These are phyloP conservation scores for Pyrenopolyporus hunteri DNA, from an alignment of 495 filamentous ascomycete genomes.

Conservation along the genomic window DNA sequence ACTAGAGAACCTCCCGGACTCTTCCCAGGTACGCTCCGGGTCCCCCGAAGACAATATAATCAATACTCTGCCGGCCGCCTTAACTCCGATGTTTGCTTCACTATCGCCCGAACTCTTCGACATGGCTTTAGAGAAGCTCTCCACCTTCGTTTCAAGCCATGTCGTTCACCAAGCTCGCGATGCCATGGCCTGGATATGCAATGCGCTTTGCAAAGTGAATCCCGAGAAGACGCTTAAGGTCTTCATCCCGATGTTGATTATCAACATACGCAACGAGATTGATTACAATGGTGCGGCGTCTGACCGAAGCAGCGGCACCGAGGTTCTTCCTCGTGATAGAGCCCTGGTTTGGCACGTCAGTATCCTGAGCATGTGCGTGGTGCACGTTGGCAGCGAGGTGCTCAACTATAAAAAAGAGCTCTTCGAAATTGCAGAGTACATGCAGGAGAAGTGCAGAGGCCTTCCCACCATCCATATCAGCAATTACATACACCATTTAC, in stretches of 20 bases:
- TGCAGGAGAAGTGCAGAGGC: constrained; percentile 93
- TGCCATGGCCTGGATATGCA: constrained; percentile 99
- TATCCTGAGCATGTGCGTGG: constrained; percentile 97
- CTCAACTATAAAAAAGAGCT: constrained; percentile 86
- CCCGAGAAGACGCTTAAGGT: constrained; percentile 89
- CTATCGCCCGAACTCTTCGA: constrained; percentile 95
- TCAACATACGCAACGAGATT: constrained; percentile 94
- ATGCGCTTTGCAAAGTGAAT: constrained; percentile 90
- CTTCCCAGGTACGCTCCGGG: constrained; percentile 80
- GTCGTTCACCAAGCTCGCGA: constrained; percentile 97
- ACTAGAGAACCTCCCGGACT: constrained; percentile 92
- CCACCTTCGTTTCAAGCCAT: constrained; percentile 90
- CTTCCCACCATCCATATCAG: constrained; percentile 94
- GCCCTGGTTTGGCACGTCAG: constrained; percentile 96
- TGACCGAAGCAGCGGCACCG: constrained; percentile 88
- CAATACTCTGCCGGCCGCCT: constrained; percentile 90
- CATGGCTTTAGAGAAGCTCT: constrained; percentile 87
- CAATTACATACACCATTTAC: constrained; percentile 96
- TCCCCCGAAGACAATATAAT: constrained; percentile 97
- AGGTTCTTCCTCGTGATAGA: constrained; percentile 90
- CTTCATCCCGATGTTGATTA: constrained; percentile 85
- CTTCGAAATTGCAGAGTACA: constrained; percentile 89
- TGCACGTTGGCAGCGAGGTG: constrained; percentile 90
- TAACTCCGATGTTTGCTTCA: constrained; percentile 87
- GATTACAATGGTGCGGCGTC: constrained; percentile 97